Percentiles rank a stretch among this genome's conserved stretches.
Evolutionary conservation across 805 yeast species (phyloP).

Genomic region (Blastobotrys chiropterorum): DNA sequence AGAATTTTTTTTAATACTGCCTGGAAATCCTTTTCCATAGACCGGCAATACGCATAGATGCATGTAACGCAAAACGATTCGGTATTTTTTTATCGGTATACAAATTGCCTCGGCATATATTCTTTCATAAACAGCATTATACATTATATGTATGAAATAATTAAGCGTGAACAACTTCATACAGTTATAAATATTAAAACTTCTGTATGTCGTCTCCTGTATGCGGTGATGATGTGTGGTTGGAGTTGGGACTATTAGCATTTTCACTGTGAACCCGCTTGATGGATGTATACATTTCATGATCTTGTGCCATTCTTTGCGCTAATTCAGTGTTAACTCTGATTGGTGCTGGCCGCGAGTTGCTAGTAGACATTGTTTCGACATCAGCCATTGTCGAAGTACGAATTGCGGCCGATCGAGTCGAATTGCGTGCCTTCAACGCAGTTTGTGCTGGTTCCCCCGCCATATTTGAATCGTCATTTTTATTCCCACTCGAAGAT

Average conservation of each 20-base stretch:
- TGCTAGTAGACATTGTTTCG: constrained; percentile 11
- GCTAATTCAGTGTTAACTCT: constrained; percentile 14
- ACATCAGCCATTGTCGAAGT: constrained; percentile 1
- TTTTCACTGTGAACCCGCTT: constrained; percentile 5
- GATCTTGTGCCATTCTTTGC: constrained; percentile 13
- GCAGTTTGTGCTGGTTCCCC: neutral
- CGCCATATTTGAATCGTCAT: neutral
- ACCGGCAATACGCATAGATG: neutral
- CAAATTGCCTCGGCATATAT: neutral
- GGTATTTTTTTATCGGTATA: neutral
- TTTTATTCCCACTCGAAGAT: neutral
- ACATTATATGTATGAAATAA: neutral
- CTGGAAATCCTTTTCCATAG: too few relatives aligned
- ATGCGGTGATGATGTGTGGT: constrained; percentile 1
- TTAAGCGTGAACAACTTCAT: neutral
- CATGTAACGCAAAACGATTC: too few relatives aligned
- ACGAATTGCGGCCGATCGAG: neutral
- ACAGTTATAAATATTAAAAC: neutral
- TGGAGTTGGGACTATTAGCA: neutral
- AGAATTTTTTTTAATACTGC: too few relatives aligned
- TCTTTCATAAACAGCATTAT: neutral
- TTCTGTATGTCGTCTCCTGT: constrained; percentile 2
- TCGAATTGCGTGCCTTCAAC: neutral
- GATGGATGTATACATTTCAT: constrained; percentile 10
- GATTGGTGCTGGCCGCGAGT: constrained; percentile 12